Base-by-base conservation (phyloP, 2,329 filamentous ascomycete species). In the Colletotrichum noveboracense region DNA sequence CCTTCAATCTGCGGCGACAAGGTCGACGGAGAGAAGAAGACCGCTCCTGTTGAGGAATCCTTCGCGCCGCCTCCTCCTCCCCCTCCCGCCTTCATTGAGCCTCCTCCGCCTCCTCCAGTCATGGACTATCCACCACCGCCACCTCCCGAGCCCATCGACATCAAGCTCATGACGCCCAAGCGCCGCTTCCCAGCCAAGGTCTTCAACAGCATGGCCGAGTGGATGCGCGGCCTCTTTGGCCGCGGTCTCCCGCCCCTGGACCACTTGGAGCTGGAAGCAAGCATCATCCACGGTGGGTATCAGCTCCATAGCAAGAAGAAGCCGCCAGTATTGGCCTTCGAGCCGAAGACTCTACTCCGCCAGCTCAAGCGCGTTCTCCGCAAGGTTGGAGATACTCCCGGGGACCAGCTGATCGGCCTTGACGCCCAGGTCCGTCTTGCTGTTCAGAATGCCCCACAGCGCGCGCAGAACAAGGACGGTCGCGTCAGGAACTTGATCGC, bases 191-290 rank as follows among this genome's bases (percentile, higher is more conserved):
- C 70, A 0, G 38, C 24, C 7, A 66, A 71, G n/a, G 62, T 66
- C 26, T 56, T 75, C 34, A 64, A 28, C 48, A 48, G 64, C 24
- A 67, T 75, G 38, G 70, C 56, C 2, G 60, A 68, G 28, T 75
- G 73, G 73, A 26, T 75, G 14, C 61, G 61, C 5, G 34, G 69
- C 28, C 43, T 75, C 16, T 68, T 75, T n/a, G 56, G 73, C 18
- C 70, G 64, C 21, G 24, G 14, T 9, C 48, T 68, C 2, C 73
- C 64, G 5, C 21, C 55, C 16, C 56, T 75, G 3, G 28, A 64
- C 58, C 56, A 75, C n/a, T 13, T 75, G 14, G 73, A 75, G 4
- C 38, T 75, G 12, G 73, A 75, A 58, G 73, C 73, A 5, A 65
- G 62, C 21, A 38, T 75, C 10, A 28, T 75, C n/a, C 65, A 60